Conservation (phyloP, 2,329 filamentous ascomycete species). For the Colletotrichum sp. region DNA sequence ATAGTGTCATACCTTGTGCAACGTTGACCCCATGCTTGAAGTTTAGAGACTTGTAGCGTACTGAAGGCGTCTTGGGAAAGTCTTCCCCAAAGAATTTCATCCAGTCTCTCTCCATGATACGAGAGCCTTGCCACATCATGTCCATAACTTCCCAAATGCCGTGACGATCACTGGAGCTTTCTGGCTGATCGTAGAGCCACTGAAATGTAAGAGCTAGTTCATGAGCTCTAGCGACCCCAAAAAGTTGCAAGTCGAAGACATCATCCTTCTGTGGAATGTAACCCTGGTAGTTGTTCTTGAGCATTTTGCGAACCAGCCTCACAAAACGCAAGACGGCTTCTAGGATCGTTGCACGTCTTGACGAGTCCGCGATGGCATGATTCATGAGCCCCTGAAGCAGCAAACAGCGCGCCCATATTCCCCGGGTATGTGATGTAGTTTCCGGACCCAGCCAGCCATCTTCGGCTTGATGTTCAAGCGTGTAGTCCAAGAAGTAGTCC, state of each 20-base stretch:
- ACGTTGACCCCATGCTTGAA: conserved; percentile 49
- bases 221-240: conserved; percentile 39
- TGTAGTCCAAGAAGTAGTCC: conserved; percentile 45
- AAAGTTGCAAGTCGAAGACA: conserved; percentile 40
- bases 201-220: conserved; percentile 44
- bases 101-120: conserved; percentile 33
- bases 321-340: conserved; percentile 55
- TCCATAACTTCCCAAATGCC: conserved; percentile 46
- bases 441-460: conserved; percentile 67
- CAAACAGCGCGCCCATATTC: conserved; percentile 59
- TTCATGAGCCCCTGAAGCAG: conserved; percentile 52
- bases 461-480: conserved; percentile 51
- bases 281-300: conserved; percentile 56
- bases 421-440: conserved; percentile 40
- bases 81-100: conserved; percentile 31
- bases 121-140: conserved; percentile 36
- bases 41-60: conserved; percentile 34
- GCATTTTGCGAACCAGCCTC: conserved; percentile 57
- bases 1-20: conserved; percentile 40
- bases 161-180: conserved; percentile 8
- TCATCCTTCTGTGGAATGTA: conserved; percentile 49
- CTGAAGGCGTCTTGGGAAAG: not conserved
- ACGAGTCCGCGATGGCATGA: conserved; percentile 52
- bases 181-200: conserved; percentile 43
- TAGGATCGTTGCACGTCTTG: conserved; percentile 47